Evolutionary conservation across 108 stramenopile species (phyloP).

Genomic region (Halocafeteria seosinensis): DNA sequence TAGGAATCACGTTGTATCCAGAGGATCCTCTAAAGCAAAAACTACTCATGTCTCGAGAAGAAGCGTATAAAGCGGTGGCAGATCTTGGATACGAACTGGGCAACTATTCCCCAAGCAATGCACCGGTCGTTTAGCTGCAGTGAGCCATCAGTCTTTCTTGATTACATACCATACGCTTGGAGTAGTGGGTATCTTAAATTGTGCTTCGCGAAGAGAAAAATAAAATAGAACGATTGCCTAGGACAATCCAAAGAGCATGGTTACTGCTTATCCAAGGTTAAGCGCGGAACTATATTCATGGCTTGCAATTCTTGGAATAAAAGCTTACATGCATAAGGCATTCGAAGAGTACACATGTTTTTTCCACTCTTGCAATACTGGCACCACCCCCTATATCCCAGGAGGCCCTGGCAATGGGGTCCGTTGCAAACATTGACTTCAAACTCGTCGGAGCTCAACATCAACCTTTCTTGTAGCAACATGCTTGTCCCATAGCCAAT

Average conservation of each 20-base stretch:
- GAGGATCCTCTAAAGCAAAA: no score
- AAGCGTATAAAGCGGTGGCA: no score
- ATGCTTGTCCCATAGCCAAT: constrained; percentile 98
- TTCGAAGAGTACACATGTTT: constrained; percentile 63
- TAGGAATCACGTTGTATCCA: no score
- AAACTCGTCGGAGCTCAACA: constrained; percentile 95
- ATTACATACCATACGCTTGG: no score
- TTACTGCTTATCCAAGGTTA: background rate
- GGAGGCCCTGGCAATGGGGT: background rate
- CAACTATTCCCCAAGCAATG: no score
- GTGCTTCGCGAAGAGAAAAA: no score
- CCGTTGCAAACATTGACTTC: constrained; percentile 72
- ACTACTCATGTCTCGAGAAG: no score
- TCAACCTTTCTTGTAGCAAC: constrained; percentile 92
- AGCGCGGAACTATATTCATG: constrained; percentile 31
- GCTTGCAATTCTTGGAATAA: constrained; percentile 93
- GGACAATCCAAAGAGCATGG: background rate
- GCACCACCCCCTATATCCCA: constrained; percentile 54
- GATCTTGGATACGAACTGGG: no score
- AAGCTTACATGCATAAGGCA: constrained; percentile 97
- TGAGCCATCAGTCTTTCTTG: no score
- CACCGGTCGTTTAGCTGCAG: no score
- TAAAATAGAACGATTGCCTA: no score
- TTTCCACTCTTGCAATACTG: constrained; percentile 81
- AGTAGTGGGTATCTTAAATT: no score